Evolutionary conservation across 768 basidiomycete genomes (phyloP).

Genomic region (Hericium coralloides): DNA sequence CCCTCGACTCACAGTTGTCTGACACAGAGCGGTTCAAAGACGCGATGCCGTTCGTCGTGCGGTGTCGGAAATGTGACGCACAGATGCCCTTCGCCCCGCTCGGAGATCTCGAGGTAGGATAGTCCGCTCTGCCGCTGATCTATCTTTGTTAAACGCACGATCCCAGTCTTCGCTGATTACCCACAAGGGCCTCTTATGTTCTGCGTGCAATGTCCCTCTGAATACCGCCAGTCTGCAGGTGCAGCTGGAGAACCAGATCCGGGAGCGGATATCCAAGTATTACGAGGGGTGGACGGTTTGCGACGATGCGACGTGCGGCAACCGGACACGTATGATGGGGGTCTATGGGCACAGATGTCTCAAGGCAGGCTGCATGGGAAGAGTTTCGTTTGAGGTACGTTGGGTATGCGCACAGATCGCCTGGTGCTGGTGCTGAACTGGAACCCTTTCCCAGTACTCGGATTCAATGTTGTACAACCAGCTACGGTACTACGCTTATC

Average conservation of each 20-base stretch:
- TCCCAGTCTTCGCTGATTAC: conserved; percentile 59
- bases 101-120: conserved; percentile 45
- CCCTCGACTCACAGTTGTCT: conserved; percentile 83
- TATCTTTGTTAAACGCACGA: background rate
- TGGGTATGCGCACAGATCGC: background rate
- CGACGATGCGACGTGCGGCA: conserved; percentile 75
- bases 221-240: conserved; percentile 56
- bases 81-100: conserved; percentile 50
- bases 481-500: conserved; percentile 67
- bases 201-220: conserved; percentile 48
- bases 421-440: conserved; percentile 1
- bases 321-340: conserved; percentile 87
- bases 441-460: conserved; percentile 49
- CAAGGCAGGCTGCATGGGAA: conserved; percentile 56
- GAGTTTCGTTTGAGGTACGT: conserved; percentile 68
- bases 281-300: conserved; percentile 89
- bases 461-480: conserved; percentile 86
- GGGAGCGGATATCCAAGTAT: conserved; percentile 65
- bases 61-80: conserved; percentile 68
- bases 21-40: conserved; percentile 85
- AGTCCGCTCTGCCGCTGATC: background rate
- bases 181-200: conserved; percentile 60
- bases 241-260: conserved; percentile 84
- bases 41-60: conserved; percentile 57
- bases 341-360: conserved; percentile 85